Evolutionary conservation across 208 protist species (phyloP).

Genomic region (Herpetomonas samuelpessoai): DNA sequence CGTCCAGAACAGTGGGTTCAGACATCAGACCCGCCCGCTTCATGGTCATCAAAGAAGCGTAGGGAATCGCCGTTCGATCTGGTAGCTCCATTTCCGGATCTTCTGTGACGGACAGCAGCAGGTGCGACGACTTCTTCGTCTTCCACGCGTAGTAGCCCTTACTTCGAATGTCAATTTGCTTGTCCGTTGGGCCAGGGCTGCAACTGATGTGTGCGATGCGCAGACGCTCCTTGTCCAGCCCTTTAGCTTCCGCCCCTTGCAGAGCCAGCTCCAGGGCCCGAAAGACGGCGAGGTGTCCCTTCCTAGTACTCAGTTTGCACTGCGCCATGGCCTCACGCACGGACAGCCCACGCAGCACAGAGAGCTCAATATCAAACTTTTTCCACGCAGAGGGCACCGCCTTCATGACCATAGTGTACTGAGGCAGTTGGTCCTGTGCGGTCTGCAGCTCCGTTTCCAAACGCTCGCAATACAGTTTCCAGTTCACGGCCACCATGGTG

Average conservation of each 20-base stretch:
- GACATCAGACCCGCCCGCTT: conserved; percentile 66
- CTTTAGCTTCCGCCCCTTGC: conserved; percentile 85
- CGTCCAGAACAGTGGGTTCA: conserved; percentile 72
- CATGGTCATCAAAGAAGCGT: conserved; percentile 83
- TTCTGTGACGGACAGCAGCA: conserved; percentile 81
- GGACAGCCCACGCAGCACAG: conserved; percentile 81
- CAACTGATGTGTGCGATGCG: conserved; percentile 86
- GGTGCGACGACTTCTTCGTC: conserved; percentile 86
- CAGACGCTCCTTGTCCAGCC: conserved; percentile 85
- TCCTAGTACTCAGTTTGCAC: conserved; percentile 86
- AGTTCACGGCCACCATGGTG: conserved; percentile 83
- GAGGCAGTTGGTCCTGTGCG: conserved; percentile 78
- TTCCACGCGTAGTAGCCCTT: conserved; percentile 89
- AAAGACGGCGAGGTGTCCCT: conserved; percentile 86
- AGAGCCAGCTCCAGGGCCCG: conserved; percentile 80
- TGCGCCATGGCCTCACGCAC: conserved; percentile 88
- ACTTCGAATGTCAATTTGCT: conserved; percentile 89
- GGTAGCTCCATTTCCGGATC: conserved; percentile 89
- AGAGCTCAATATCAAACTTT: conserved; percentile 89
- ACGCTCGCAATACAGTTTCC: conserved; percentile 88
- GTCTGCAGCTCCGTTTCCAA: conserved; percentile 83
- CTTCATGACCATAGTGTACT: conserved; percentile 82
- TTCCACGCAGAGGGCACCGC: conserved; percentile 88
- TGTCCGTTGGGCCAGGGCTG: conserved; percentile 82
- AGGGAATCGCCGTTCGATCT: conserved; percentile 85